Base-by-base conservation (phyloP, 345 rosid species). In the Citrus inodora region DNA sequence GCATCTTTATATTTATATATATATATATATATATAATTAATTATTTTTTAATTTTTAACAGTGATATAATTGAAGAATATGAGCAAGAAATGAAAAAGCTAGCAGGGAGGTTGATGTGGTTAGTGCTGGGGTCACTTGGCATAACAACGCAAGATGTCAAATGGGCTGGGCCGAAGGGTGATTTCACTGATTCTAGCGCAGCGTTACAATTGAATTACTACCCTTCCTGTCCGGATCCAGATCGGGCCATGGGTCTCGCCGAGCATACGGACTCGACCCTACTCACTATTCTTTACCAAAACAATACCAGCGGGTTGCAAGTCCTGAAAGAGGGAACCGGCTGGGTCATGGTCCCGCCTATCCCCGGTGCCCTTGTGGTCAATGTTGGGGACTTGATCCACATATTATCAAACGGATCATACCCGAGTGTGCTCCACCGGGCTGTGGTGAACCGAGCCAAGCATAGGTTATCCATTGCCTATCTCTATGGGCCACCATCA, bases 191-290 rank as follows among this genome's bases (percentile, higher is more conserved):
- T 62, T 81, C 88, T 14, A 83, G 81, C n/a, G 76, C 89, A 24
- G 97, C 89, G 10, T 48, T 92, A 22, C 97, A 93, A 70, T 59
- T 95, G 79, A 95, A 94, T 68, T 76, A 86, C 81, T 96, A 96
- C 83, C 99, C 99, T 61, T 80, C 87, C 72, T 96, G 98, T 69
- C 98, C 97, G 7, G 95, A 96, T 48, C 98, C 98, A 6, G 97
- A 90, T 70, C 84, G 83, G 58, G 95, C 99, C 48, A 94, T 96
- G 99, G 99, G 99, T 79, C 90, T 96, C 0, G 90, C 97, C 1
- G 89, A 97, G 1, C 99, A 94, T 84, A 94, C 98, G 0, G 98
- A 96, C 84, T 94, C 98, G 0, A 89, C 97, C 25, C 87, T 94
- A 27, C 78, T 96, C 81, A 96, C 97, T 65, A 88, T 94, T 75